Evolutionary conservation across 805 yeast genomes (phyloP).

Genomic region (Sugiyamaella boreocaroliniensis): DNA sequence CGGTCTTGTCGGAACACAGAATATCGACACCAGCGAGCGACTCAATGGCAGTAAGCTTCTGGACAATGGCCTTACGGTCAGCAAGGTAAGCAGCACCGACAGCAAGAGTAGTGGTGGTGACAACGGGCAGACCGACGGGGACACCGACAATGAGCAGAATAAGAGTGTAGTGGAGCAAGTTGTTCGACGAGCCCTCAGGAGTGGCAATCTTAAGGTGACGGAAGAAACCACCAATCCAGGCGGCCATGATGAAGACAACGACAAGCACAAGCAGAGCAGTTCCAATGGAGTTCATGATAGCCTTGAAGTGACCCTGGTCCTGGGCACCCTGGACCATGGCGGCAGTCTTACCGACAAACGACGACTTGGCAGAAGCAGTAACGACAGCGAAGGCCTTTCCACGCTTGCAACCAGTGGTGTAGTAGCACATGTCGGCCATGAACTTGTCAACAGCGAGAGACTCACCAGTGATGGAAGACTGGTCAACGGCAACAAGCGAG

Average conservation of each 20-base stretch:
- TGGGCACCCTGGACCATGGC: constrained; percentile 93
- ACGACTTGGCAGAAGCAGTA: constrained; percentile 89
- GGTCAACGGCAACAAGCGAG: constrained; percentile 74
- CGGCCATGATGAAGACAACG: constrained; percentile 73
- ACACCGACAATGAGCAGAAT: constrained; percentile 97
- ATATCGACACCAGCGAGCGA: constrained; percentile 96
- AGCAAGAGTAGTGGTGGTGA: constrained; percentile 96
- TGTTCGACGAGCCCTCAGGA: constrained; percentile 32
- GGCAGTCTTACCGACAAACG: constrained; percentile 97
- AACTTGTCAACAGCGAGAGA: constrained; percentile 92
- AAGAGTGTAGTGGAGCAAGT: constrained; percentile 81
- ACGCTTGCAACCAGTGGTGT: constrained; percentile 92
- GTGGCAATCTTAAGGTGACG: constrained; percentile 82
- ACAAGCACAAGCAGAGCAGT: constrained; percentile 83
- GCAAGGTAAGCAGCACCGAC: constrained; percentile 99
- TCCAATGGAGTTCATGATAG: constrained; percentile 96
- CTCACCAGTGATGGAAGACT: constrained; percentile 97
- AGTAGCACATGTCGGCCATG: constrained; percentile 83
- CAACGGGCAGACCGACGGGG: constrained; percentile 98
- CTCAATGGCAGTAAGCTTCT: constrained; percentile 92
- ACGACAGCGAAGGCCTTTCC: constrained; percentile 94
- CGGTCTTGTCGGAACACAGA: constrained; percentile 95
- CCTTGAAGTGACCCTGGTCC: constrained; percentile 97
- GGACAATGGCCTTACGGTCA: constrained; percentile 93
- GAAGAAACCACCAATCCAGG: constrained; percentile 95